These are phyloP conservation scores for Gossypium ekmanianum DNA, from an alignment of 345 rosid genomes.

Conservation along the genomic window DNA sequence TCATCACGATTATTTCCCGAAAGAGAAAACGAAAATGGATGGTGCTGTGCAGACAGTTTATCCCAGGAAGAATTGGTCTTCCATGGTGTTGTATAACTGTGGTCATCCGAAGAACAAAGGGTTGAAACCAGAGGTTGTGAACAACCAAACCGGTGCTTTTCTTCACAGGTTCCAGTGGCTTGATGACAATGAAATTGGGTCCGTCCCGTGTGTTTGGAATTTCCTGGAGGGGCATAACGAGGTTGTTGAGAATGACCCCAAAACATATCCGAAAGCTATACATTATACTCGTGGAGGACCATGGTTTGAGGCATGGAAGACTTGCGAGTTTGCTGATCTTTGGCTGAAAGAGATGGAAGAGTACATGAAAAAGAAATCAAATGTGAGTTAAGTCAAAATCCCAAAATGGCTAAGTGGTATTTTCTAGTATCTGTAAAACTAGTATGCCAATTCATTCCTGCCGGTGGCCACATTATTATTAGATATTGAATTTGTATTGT, in stretches of 20 bases:
- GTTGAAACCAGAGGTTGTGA: conserved; percentile 65
- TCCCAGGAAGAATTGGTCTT: conserved; percentile 98
- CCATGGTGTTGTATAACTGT: conserved; percentile 95
- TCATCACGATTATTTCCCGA: conserved; percentile 88
- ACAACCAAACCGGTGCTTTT: conserved; percentile 73
- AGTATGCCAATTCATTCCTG: conserved; percentile 4
- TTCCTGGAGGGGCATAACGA: conserved; percentile 94
- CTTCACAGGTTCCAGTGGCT: conserved; percentile 99
- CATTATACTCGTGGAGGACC: conserved; percentile 98
- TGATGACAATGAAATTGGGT: conserved; percentile 79
- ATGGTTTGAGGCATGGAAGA: conserved; percentile 94
- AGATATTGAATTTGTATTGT: not conserved
- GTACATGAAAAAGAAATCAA: conserved; percentile 27
- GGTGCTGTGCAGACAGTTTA: conserved; percentile 92
- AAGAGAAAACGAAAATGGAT: conserved; percentile 93
- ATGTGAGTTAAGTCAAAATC: conserved; percentile 12
- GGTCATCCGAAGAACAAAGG: conserved; percentile 84
- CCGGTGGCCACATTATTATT: not conserved
- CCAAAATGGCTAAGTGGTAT: not conserved
- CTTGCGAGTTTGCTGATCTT: conserved; percentile 86
- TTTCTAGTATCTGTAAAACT: not conserved
- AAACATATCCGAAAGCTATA: conserved; percentile 68
- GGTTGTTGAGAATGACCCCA: conserved; percentile 56
- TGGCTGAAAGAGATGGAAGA: conserved; percentile 83
- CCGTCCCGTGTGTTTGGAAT: conserved; percentile 84